phyloP scores from a whole-genome alignment of 1,284 basidiomycete species.

The Mycena citricolor region DNA sequence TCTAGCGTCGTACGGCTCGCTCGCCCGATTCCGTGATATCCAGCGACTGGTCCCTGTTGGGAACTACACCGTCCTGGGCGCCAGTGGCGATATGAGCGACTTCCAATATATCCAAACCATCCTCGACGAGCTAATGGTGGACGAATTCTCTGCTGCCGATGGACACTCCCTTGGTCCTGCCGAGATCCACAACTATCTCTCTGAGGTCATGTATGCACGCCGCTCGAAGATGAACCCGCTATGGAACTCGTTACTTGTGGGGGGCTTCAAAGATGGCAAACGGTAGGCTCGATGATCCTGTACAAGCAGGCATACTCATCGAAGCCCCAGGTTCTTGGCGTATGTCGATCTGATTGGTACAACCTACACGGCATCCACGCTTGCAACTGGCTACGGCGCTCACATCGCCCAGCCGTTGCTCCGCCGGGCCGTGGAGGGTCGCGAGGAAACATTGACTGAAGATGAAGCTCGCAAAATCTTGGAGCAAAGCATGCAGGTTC shows the following conservation, averaged over 20 bases:
- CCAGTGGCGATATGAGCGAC: constrained; percentile 96
- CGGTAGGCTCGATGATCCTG: constrained; percentile 42
- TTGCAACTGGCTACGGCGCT: constrained; percentile 96
- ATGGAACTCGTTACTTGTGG: constrained; percentile 95
- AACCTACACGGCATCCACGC: constrained; percentile 91
- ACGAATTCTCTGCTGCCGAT: constrained; percentile 82
- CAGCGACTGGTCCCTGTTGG: constrained; percentile 87
- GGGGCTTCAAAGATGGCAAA: constrained; percentile 84
- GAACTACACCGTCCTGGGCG: constrained; percentile 84
- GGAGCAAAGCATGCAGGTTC: constrained; percentile 87
- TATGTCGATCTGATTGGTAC: constrained; percentile 98
- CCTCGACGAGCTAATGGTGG: constrained; percentile 72
- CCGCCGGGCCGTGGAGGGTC: constrained; percentile 86
- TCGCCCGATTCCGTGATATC: constrained; percentile 96
- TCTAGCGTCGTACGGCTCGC: constrained; percentile 93
- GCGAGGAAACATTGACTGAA: constrained; percentile 74
- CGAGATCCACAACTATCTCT: constrained; percentile 93
- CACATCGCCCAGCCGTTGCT: constrained; percentile 94
- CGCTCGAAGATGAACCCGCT: constrained; percentile 90
- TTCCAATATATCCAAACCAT: constrained; percentile 90
- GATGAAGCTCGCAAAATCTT: constrained; percentile 81
- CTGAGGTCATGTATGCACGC: constrained; percentile 88
- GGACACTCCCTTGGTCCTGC: constrained; percentile 83
- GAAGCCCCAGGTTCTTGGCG: constrained; percentile 71
- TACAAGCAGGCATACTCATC: constrained; percentile 1